Evolutionary conservation across 73 alveolate genomes (phyloP).

Genomic region (Blepharisma japonicum): DNA sequence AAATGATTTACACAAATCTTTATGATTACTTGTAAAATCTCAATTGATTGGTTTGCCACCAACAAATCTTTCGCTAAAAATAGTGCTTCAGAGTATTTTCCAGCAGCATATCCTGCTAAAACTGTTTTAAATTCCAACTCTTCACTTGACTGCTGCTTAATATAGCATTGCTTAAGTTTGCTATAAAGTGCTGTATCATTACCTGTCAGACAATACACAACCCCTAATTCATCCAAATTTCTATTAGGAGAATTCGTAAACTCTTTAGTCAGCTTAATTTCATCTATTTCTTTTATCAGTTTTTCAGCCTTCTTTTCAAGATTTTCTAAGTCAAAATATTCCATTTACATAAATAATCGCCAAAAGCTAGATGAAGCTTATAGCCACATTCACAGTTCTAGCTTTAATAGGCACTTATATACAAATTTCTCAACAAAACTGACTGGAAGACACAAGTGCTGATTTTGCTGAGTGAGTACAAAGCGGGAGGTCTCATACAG

Average conservation of each 20-base stretch:
- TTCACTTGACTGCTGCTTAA: slow-evolving; percentile 12
- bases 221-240: neutral
- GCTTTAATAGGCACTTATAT: slow-evolving; percentile 18
- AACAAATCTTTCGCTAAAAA: neutral
- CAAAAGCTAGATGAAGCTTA: too few relatives aligned
- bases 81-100: neutral
- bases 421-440: slow-evolving; percentile 1
- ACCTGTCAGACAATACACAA: neutral
- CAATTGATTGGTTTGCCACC: neutral
- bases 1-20: slow-evolving; percentile 21
- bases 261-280: neutral
- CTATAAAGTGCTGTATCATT: neutral
- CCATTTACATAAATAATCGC: too few relatives aligned
- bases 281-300: neutral
- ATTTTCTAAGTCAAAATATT: too few relatives aligned
- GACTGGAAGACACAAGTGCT: slow-evolving; percentile 2
- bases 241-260: neutral
- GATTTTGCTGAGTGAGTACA: neutral
- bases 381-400: too few relatives aligned
- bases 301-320: neutral
- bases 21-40: neutral
- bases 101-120: neutral
- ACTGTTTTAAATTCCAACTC: neutral
- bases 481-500: neutral
- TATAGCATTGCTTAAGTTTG: neutral